Evolutionary conservation across 345 rosid genomes (phyloP), one percentile per base, ranked within the genome.

Genomic region (Hibiscus trionum): DNA sequence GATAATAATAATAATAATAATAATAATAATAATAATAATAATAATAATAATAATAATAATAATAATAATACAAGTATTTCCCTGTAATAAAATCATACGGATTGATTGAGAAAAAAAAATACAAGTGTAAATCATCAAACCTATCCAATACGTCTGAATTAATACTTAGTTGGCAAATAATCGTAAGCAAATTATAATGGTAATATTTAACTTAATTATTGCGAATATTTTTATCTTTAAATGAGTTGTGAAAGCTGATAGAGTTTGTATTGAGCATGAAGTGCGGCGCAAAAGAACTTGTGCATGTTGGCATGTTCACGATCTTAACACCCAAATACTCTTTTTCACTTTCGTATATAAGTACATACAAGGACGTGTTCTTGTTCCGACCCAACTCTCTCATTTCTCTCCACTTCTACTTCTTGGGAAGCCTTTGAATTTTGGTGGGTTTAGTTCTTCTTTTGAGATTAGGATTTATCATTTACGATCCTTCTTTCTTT

Each of bases 231-330:
- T 65, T 65, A 11, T 29, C 17, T 42, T 16, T 11, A 19, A 39
- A 65, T 35, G 69, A 65, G 64, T 60, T 60, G 39, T 27, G 64
- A 60, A 29, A 29, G 63, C 37, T 59, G 11, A 12, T 39, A 29
- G 52, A 4, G 33, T 65, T 11, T 26, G 53, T 65, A 39, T 21
- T 5, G 55, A 69, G 46, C 72, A 31, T 69, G 60, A 53, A 69
- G 49, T 69, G 46, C 72, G 72, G 31, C 72, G 72, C 61, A 69
- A 53, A 69, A 69, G 29, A 69, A 42, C 46, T 69, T 59, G 11
- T 16, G 53, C 69, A 21, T 44, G 52, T 14, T 44, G 33, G 33
- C 56, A 46, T 39, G 21, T 17, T 15, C 35, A 59, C 24, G 7
- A 26, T 59, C 62, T 26, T 4, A 26, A 24, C 11, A 4, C 61